Evolutionary conservation across 2,329 filamentous ascomycete species (phyloP).

Genomic region (Metarhizium sp.): DNA sequence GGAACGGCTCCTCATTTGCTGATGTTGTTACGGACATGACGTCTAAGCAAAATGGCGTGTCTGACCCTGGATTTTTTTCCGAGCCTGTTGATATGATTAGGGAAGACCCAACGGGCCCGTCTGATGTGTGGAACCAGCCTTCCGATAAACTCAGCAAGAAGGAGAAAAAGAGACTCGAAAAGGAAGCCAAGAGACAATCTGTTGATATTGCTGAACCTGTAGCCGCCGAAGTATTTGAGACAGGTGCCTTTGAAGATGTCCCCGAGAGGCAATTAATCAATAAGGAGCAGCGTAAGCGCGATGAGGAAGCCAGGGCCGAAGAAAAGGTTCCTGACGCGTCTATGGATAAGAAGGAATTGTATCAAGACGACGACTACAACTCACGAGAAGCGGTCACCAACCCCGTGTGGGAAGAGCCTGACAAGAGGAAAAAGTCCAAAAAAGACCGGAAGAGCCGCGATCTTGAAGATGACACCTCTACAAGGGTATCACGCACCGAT

Average conservation of each 20-base stretch:
- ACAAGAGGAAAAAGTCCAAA: conserved; percentile 16
- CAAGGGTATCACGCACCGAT: conserved; percentile 19
- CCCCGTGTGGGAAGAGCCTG: conserved; percentile 16
- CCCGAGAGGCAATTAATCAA: conserved; percentile 20
- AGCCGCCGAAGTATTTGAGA: conserved; percentile 2
- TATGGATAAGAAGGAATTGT: conserved; percentile 16
- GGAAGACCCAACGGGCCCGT: conserved; percentile 14
- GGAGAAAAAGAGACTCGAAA: conserved; percentile 38
- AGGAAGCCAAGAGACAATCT: conserved; percentile 16
- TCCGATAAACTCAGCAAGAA: conserved; percentile 34
- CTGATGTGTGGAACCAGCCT: conserved; percentile 15
- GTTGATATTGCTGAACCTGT: conserved; percentile 5
- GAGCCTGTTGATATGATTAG: conserved; percentile 37
- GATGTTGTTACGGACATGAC: conserved; percentile 36
- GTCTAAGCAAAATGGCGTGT: conserved; percentile 9
- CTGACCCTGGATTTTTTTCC: conserved; percentile 34
- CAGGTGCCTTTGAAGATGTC: conserved; percentile 13
- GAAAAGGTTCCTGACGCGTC: conserved; percentile 13
- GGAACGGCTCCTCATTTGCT: conserved; percentile 40
- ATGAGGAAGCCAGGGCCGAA: conserved; percentile 20
- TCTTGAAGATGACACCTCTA: conserved; percentile 14
- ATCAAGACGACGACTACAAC: conserved; percentile 10
- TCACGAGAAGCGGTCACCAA: conserved; percentile 11
- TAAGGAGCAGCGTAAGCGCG: conserved; percentile 31
- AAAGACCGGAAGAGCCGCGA: conserved; percentile 21